These are phyloP conservation scores for Heliocybe sulcata DNA, from an alignment of 1,284 basidiomycete genomes.

Conservation along the genomic window DNA sequence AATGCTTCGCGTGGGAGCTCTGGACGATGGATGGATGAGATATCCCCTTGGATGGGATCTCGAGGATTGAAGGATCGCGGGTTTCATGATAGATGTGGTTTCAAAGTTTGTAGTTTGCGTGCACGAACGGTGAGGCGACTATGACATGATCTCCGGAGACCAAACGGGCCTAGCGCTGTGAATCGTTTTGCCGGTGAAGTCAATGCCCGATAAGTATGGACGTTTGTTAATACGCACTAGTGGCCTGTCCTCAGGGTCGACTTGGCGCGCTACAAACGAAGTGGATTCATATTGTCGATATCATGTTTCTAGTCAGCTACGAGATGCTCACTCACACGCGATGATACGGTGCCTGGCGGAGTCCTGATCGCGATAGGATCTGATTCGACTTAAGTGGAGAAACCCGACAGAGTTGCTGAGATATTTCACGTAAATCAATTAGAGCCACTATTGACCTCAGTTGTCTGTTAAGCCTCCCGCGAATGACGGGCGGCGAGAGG, in stretches of 20 bases:
- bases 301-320: no score
- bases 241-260: background rate
- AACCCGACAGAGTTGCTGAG: background rate
- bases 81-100: no score
- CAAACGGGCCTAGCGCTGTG: background rate
- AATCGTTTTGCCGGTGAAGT: background rate
- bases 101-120: background rate
- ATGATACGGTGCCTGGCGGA: background rate
- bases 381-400: background rate
- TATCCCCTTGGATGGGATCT: background rate
- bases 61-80: background rate
- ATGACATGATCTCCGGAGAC: background rate
- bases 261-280: no score
- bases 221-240: background rate
- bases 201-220: background rate
- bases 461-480: no score
- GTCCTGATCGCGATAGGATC: background rate
- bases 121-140: background rate
- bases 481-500: no score
- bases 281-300: no score
- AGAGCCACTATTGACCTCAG: background rate
- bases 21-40: background rate
- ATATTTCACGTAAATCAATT: background rate
- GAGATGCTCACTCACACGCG: no score
- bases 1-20: background rate